These are phyloP conservation scores for Neoboletus magnificus DNA, from an alignment of 768 basidiomycete genomes.

Conservation along the genomic window DNA sequence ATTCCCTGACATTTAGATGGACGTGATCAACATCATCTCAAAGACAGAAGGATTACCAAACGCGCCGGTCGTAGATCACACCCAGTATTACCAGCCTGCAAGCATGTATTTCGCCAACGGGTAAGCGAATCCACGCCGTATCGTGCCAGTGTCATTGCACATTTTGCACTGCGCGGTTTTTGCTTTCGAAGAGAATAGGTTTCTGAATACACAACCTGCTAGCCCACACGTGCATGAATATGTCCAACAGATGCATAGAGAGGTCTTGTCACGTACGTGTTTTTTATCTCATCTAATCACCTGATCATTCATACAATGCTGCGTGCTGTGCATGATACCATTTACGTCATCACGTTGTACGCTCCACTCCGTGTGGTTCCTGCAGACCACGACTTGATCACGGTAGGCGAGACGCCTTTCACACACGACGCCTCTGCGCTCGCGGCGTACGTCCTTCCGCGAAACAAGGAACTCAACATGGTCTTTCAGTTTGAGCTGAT, in stretches of 20 bases:
- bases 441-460: conserved; percentile 53
- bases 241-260: conserved; percentile 59
- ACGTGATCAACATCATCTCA: conserved; percentile 67
- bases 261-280: conserved; percentile 57
- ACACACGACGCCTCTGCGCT: conserved; percentile 51
- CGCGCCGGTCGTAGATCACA: conserved; percentile 53
- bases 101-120: conserved; percentile 58
- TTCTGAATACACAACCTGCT: conserved; percentile 2
- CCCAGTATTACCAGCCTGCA: conserved; percentile 51
- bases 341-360: not conserved
- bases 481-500: conserved; percentile 64
- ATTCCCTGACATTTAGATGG: conserved; percentile 44
- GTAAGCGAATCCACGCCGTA: conserved; percentile 32
- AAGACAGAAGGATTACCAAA: conserved; percentile 64
- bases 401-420: conserved; percentile 63
- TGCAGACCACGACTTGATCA: conserved; percentile 55
- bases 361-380: conserved; percentile 6
- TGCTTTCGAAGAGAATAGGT: not conserved
- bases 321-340: not conserved
- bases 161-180: conserved; percentile 2
- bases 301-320: conserved; percentile 6
- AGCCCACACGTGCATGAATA: conserved; percentile 68
- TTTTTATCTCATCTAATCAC: conserved; percentile 14
- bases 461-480: conserved; percentile 61
- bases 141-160: conserved; percentile 1